Evolutionary conservation across 2,329 filamentous ascomycete species (phyloP), one percentile per base, ranked within the genome.

Genomic region (Cladophialophora bantiana): DNA sequence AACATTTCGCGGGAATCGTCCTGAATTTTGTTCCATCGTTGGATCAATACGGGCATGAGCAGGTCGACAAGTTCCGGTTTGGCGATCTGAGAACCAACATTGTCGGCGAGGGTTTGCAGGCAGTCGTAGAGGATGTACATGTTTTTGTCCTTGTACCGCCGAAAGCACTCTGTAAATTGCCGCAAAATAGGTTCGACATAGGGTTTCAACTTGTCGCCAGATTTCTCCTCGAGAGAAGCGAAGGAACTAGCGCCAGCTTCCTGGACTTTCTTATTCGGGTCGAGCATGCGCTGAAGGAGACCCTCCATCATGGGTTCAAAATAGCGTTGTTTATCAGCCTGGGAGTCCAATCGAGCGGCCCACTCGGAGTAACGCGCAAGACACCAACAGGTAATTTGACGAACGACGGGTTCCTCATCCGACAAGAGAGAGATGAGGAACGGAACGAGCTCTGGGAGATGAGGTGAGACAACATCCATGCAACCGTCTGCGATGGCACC

Each of bases 81-180:
- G n/a, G 93, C 90, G 71, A 99, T 84, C 38, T 90, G 88, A 6
- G 90, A 88, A 10, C 93, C 93, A 62, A 98, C 90, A 75, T 93
- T 90, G 78, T 99, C 95, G 3, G 95, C 95, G 65, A 99, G 83
- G 0, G 95, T 99, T 81, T 99, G 95, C 38, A 99, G 92, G 78
- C 95, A 98, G 80, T 99, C 95, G 81, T 99, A 99, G 38, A 99
- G 87, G 62, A 98, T 96, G 82, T 96, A 97, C 88, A 98, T 97
- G 82, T 99, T 99, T 75, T 93, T 90, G 79, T 98, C 94, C 84
- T 99, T 98, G 87, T 98, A 99, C 79, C 91, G 93, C 61, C 84
- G 86, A 79, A 99, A 99, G 79, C 95, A 99, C 68, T 86, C 85
- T 60, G 97, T 93, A 75, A 94, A 98, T 77, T 98, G 95, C 68